Evolutionary conservation across 805 yeast genomes (phyloP).

Genomic region (Ogataea pini): DNA sequence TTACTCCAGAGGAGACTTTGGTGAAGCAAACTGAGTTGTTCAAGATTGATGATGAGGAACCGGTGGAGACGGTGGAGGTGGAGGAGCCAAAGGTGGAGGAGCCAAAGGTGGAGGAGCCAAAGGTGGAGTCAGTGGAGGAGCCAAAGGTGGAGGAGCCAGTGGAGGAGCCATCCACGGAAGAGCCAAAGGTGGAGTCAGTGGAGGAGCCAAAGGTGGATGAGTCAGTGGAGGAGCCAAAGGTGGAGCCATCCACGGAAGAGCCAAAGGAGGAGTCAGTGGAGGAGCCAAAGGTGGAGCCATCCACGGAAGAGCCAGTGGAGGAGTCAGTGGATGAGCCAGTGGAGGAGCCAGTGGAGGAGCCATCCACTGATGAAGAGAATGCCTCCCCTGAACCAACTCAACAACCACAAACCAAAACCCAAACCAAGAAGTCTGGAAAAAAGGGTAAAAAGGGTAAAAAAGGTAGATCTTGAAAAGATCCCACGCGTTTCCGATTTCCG

Average conservation of each 20-base stretch:
- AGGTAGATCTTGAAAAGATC: constrained; percentile 6
- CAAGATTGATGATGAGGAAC: constrained; percentile 10
- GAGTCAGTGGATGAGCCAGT: constrained; percentile 5
- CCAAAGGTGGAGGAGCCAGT: constrained; percentile 8
- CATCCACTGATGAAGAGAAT: constrained; percentile 10
- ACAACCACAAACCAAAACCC: not conserved
- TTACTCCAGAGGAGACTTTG: constrained; percentile 7
- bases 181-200: not conserved
- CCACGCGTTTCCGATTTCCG: constrained; percentile 1
- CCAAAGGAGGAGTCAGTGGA: no score
- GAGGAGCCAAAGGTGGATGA: constrained; percentile 2
- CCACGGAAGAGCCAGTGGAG: constrained; percentile 10
- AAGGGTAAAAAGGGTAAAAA: constrained; percentile 13
- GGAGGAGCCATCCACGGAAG: not conserved
- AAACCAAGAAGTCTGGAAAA: constrained; percentile 1
- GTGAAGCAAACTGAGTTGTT: constrained; percentile 4
- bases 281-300: not conserved
- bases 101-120: constrained; percentile 2
- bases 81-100: constrained; percentile 4
- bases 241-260: constrained; percentile 6
- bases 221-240: constrained; percentile 1
- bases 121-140: no score
- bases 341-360: no score
- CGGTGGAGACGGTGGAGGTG: not conserved
- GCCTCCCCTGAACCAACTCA: not conserved